Evolutionary conservation across 192 early-diverging fungal genomes (phyloP).

Genomic region (Lunasporangiospora selenospora): DNA sequence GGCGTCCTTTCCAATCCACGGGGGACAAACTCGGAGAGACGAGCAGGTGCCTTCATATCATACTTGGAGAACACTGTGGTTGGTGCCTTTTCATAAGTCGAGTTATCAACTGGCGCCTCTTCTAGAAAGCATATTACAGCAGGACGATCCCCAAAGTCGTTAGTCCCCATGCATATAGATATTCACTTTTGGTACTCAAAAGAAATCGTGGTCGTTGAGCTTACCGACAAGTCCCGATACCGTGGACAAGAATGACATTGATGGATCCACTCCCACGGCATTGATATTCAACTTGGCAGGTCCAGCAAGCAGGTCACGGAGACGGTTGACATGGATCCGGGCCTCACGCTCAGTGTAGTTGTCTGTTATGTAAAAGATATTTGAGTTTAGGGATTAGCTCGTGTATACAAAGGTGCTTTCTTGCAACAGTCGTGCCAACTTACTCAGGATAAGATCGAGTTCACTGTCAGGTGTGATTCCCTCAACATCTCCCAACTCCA

Average conservation of each 20-base stretch:
- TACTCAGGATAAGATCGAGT: constrained; percentile 74
- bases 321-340: constrained; percentile 85
- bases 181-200: too few species aligned
- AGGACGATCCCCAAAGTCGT: too few species aligned
- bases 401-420: neutral
- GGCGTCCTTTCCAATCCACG: constrained; percentile 55
- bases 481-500: constrained; percentile 75
- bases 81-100: constrained; percentile 48
- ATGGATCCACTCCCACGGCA: constrained; percentile 73
- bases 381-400: neutral
- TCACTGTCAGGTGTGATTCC: constrained; percentile 69
- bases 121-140: constrained; percentile 5
- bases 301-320: constrained; percentile 86
- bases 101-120: constrained; percentile 31
- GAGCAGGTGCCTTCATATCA: constrained; percentile 50
- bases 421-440: constrained; percentile 1
- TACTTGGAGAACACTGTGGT: constrained; percentile 57
- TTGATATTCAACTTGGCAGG: constrained; percentile 65
- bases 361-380: constrained; percentile 48
- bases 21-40: constrained; percentile 64
- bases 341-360: constrained; percentile 94
- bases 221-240: constrained; percentile 68
- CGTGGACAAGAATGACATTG: constrained; percentile 71
- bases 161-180: too few species aligned
- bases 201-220: too few species aligned